Percentiles rank a stretch among this genome's conserved stretches.
phyloP scores from a whole-genome alignment of 768 basidiomycete species.

The Clavaria fumosa region DNA sequence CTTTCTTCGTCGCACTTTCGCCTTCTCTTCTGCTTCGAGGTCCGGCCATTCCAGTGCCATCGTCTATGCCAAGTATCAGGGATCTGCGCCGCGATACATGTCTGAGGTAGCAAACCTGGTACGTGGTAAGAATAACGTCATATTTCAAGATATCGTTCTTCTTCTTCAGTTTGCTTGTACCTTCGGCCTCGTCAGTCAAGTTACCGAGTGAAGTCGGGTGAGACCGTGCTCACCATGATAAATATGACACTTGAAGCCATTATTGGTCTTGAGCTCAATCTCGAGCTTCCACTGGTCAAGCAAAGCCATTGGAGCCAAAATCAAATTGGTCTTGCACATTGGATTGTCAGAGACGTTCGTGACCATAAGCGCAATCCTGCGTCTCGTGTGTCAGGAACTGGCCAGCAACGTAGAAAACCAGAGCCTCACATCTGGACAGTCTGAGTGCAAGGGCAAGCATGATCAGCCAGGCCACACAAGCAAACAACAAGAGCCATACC shows the following conservation, averaged over 20 bases:
- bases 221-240: no score
- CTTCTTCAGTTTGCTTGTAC: constrained; percentile 29
- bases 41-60: constrained; percentile 47
- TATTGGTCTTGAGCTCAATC: constrained; percentile 40
- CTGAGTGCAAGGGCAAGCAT: constrained; percentile 12
- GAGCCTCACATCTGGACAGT: constrained; percentile 32
- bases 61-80: no score
- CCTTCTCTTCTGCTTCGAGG: constrained; percentile 29
- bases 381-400: neutral
- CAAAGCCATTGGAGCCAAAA: constrained; percentile 51
- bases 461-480: constrained; percentile 3
- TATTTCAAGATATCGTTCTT: constrained; percentile 35
- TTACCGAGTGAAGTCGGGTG: neutral
- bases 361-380: constrained; percentile 45
- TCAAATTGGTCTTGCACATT: constrained; percentile 44
- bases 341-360: constrained; percentile 36
- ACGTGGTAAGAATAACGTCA: constrained; percentile 24
- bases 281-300: constrained; percentile 53
- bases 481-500: constrained; percentile 15
- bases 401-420: neutral
- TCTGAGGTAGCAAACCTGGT: constrained; percentile 1
- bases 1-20: constrained; percentile 21
- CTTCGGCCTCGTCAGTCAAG: constrained; percentile 16
- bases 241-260: constrained; percentile 33
- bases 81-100: no score